phyloP scores from a whole-genome alignment of 2,329 filamentous ascomycete species.

The Zymoseptoria pseudotritici region DNA sequence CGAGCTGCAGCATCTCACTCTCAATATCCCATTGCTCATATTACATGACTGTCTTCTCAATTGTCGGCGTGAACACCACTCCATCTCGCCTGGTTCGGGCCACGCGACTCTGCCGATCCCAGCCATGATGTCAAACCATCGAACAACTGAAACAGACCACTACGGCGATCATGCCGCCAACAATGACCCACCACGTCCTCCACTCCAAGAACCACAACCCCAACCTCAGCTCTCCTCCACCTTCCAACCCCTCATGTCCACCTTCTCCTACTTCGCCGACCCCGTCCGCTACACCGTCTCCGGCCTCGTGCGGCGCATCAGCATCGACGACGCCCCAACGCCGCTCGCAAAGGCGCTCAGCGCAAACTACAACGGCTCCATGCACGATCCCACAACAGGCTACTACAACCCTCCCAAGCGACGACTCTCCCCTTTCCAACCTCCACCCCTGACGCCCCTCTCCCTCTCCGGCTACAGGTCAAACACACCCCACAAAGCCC shows the following conservation, averaged over 20 bases:
- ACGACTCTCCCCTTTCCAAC: slow-evolving; percentile 71
- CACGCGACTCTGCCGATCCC: not conserved
- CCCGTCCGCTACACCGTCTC: slow-evolving; percentile 43
- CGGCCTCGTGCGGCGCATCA: slow-evolving; percentile 41
- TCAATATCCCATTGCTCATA: not conserved
- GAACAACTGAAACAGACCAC: not conserved
- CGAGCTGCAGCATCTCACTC: not conserved
- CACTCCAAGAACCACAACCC: slow-evolving; percentile 15
- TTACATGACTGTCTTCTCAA: not conserved
- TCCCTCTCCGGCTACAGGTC: slow-evolving; percentile 58
- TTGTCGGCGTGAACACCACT: not conserved
- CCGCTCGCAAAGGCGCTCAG: slow-evolving; percentile 30
- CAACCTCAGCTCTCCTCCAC: slow-evolving; percentile 16
- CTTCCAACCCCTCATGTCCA: slow-evolving; percentile 23
- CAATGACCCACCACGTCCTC: slow-evolving; percentile 3
- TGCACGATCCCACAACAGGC: slow-evolving; percentile 32
- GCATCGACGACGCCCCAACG: slow-evolving; percentile 36
- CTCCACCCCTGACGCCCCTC: slow-evolving; percentile 79
- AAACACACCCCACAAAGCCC: slow-evolving; percentile 52
- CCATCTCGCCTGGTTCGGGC: not conserved
- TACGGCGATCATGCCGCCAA: not conserved
- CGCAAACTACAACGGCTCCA: slow-evolving; percentile 34
- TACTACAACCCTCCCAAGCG: slow-evolving; percentile 54
- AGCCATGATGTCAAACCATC: not conserved
- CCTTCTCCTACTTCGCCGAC: slow-evolving; percentile 41